These are phyloP conservation scores for Ustilago hordei DNA, from an alignment of 1,284 basidiomycete genomes.

Conservation along the genomic window DNA sequence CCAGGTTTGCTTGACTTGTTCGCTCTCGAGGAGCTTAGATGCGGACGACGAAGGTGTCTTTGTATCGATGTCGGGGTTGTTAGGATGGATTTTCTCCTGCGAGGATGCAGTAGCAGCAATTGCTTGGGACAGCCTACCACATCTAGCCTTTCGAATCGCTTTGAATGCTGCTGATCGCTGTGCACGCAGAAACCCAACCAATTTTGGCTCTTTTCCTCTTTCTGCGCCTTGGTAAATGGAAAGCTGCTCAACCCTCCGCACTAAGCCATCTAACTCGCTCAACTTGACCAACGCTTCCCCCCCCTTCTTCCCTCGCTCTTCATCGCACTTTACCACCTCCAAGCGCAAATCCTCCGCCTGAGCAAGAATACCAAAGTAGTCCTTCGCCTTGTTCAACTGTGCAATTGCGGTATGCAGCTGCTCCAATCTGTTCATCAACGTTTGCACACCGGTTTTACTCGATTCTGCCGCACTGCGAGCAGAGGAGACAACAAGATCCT, in stretches of 20 bases:
- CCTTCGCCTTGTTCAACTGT: constrained; percentile 44
- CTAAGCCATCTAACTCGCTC: constrained; percentile 31
- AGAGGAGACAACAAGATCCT: constrained; percentile 34
- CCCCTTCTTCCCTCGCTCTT: constrained; percentile 11
- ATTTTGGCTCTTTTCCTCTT: constrained; percentile 14
- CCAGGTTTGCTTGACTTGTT: constrained; percentile 49
- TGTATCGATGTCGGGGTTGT: background rate
- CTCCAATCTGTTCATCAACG: constrained; percentile 35
- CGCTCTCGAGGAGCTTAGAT: constrained; percentile 11
- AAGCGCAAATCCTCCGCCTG: constrained; percentile 53
- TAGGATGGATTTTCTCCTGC: constrained; percentile 13
- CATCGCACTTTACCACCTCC: constrained; percentile 16
- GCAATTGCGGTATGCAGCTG: constrained; percentile 39
- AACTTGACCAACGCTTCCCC: constrained; percentile 18
- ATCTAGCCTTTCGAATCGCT: constrained; percentile 27
- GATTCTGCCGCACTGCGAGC: constrained; percentile 13
- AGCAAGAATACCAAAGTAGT: constrained; percentile 51
- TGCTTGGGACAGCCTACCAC: constrained; percentile 29
- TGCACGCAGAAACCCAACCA: constrained; percentile 47
- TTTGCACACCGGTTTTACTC: constrained; percentile 18
- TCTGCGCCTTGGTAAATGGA: background rate
- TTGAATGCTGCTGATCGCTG: constrained; percentile 46
- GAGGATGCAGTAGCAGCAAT: constrained; percentile 45
- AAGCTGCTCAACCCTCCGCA: constrained; percentile 32
- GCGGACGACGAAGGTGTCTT: background rate